Evolutionary conservation across 768 basidiomycete genomes (phyloP).

Genomic region (Dictyophora rubrovolvata): DNA sequence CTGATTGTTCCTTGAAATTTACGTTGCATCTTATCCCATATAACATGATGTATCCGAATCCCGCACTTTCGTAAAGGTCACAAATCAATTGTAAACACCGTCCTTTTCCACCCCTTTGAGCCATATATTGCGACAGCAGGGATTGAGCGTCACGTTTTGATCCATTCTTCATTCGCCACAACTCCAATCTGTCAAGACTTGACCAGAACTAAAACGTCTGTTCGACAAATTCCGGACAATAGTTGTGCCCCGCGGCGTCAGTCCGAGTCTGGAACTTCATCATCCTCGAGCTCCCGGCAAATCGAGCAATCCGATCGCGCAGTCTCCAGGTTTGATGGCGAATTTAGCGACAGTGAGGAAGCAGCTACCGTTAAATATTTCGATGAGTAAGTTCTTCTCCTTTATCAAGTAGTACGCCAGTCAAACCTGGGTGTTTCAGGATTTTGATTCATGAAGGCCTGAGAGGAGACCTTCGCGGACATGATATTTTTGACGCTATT

Average conservation of each 20-base stretch:
- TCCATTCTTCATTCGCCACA: slow-evolving; percentile 55
- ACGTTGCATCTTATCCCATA: background rate
- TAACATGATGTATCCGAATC: background rate
- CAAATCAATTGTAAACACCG: slow-evolving; percentile 66
- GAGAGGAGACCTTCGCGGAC: slow-evolving; percentile 38
- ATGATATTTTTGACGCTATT: slow-evolving; percentile 22
- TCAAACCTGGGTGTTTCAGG: slow-evolving; percentile 24
- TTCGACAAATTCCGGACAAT: slow-evolving; percentile 25
- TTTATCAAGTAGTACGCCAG: slow-evolving; percentile 4
- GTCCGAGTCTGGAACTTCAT: background rate
- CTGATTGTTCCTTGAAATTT: background rate
- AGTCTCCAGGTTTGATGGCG: slow-evolving; percentile 18
- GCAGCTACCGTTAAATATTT: slow-evolving; percentile 50
- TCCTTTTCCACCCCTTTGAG: slow-evolving; percentile 60
- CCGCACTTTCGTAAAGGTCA: slow-evolving; percentile 37
- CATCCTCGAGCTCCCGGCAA: slow-evolving; percentile 25
- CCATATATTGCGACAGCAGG: slow-evolving; percentile 62
- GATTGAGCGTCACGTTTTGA: slow-evolving; percentile 55
- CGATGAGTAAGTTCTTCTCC: slow-evolving; percentile 45
- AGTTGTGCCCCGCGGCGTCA: background rate
- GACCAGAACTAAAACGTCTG: slow-evolving; percentile 33
- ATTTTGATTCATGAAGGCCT: slow-evolving; percentile 50
- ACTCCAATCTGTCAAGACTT: slow-evolving; percentile 40
- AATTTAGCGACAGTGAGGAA: slow-evolving; percentile 19
- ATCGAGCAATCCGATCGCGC: slow-evolving; percentile 31